Evolutionary conservation across 148 eudicot species (phyloP).

Genomic region (Camellia lanceoleosa): DNA sequence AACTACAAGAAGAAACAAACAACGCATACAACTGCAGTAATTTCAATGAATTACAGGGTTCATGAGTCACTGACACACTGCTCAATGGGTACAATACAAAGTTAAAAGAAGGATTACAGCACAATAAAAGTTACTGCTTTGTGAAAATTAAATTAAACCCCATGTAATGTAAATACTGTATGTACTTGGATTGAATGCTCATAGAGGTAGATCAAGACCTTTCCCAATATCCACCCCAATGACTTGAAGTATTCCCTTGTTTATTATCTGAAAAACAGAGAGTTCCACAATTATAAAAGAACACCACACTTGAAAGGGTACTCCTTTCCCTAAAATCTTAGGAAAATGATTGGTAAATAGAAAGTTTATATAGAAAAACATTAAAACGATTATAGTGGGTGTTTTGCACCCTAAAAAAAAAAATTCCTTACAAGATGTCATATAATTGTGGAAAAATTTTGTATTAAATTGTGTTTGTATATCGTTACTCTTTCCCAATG

Average conservation of each 20-base stretch:
- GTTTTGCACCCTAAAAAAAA: too few relatives aligned
- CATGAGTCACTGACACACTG: neutral
- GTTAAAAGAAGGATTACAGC: too few relatives aligned
- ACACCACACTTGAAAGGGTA: neutral
- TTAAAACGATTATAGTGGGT: too few relatives aligned
- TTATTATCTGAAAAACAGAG: constrained; percentile 53
- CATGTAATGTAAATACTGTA: neutral
- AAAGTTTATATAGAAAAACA: too few relatives aligned
- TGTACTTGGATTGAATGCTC: constrained; percentile 13
- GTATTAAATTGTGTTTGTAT: too few relatives aligned
- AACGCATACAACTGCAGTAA: too few relatives aligned
- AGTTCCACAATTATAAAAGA: neutral
- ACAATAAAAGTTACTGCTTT: neutral
- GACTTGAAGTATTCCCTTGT: constrained; percentile 83
- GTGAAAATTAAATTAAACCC: neutral
- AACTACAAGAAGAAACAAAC: too few relatives aligned
- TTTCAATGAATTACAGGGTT: neutral
- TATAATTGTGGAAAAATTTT: too few relatives aligned
- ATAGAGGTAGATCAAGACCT: constrained; percentile 95
- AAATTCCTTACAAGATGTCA: too few relatives aligned
- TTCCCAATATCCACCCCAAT: constrained; percentile 91
- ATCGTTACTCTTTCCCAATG: too few relatives aligned
- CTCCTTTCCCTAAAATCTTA: too few relatives aligned
- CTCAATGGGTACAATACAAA: neutral
- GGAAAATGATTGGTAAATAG: too few relatives aligned